Base-by-base conservation (phyloP, 176 grass and related monocot genomes). In the Cymbopogon citratus region DNA sequence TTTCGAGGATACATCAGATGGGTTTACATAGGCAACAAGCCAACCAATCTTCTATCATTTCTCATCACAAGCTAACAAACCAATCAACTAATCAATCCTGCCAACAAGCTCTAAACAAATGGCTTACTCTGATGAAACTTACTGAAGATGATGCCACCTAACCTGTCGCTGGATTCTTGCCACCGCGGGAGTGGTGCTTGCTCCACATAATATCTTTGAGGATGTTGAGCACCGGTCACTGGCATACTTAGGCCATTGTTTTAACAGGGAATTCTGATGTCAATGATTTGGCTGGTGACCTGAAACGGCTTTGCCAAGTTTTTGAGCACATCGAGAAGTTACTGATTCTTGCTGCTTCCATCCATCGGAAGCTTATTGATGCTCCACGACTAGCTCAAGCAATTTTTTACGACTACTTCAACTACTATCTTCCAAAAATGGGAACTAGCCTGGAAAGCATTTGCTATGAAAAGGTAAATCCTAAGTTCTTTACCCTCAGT, bases 311-410 rank as follows among this genome's bases (percentile, higher is more conserved):
- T 88, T 98, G 90, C 80, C 80, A 78, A 82, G 87, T 91, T 80
- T 98, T 93, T 70, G 89, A 98, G 82, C 88, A 91, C 67, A 95
- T 98, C 4, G 96, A 98, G 89, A 98, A 98, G 77, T 68, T 98
- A 70, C 64, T 93, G 56, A 91, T 93, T 86, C 89, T 98, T 88
- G 92, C 92, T 77, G 84, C 92, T 75, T 98, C 96, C 12, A 28
- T 95, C 38, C 51, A 93, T 74, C 86, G 89, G 34, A 98, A 98
- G 82, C 84, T 95, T 59, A 56, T 72, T 62, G 87, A 95, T 77
- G 87, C 87, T 46, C 88, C 92, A 12, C 85, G 89, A 57, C 73
- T 98, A 51, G 82, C 96, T 16, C 87, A 93, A 88, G 77, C 86
- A 77, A 86, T 95, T 78, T 98, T 95, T 81, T 84, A 45, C 39